Evolutionary conservation across 805 yeast species (phyloP), one percentile per base, ranked within the genome.

Genomic region (Candida montana): DNA sequence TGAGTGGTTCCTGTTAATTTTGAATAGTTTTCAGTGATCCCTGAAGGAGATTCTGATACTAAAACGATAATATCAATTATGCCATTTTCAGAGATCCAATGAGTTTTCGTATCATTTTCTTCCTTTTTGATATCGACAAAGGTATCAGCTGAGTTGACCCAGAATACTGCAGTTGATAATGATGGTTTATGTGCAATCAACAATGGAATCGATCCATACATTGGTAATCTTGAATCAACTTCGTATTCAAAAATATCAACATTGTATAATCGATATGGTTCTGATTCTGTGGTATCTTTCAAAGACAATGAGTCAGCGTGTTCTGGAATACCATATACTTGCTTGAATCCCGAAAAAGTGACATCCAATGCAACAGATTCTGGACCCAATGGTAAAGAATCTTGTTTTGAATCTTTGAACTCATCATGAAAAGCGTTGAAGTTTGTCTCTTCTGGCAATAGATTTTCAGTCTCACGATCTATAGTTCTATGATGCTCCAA

Each of bases 241-340:
- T 86, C 95, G 59, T 93, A 93, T 62, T 93, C 97, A 63, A 93
- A 93, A 28, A 91, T 91, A 59, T 93, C 99, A 23, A 90, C 97
- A 53, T 93, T 91, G 69, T 66, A 93, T 33, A 93, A 67, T 34
- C 99, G 72, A 61, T 93, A 93, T 2, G 98, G 98, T 41, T 81
- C 84, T 2, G 55, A 47, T 2, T 47, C 50, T 2, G 61, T 40
- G 0, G 98, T 90, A 49, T 85, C 91, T 42, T 79, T 78, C 50
- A 93, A 67, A 16, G 81, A 70, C 37, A 93, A 63, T 1, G 83
- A 67, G 51, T 87, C 95, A 0, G 98, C 91, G 56, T 93, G 99
- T 61, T 93, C 99, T 0, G 99, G 98, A 33, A 93, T 83, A n/a
- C 99, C 99, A 59, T 77, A 93, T 1, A 87, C 84, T 53, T 82